Base-by-base conservation (phyloP, 768 basidiomycete genomes). In the Termitomyces titanicus region DNA sequence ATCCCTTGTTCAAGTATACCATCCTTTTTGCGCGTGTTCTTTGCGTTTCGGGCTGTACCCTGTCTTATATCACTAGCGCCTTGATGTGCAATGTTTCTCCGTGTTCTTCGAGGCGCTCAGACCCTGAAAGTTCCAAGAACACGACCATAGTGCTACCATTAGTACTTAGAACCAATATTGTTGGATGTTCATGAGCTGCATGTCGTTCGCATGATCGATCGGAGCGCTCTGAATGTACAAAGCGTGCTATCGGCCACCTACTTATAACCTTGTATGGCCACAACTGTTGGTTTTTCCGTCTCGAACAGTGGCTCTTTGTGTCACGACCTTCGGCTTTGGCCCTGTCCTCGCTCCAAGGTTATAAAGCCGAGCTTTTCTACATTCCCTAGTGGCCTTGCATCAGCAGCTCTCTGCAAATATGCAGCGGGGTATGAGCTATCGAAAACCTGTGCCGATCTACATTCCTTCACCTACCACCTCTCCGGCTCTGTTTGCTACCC, bases 371-470 rank as follows among this genome's bases (percentile, higher is more conserved):
- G 20, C 5, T 13, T 20, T 35, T n/a, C 34, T 22, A 13, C 5
- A 1, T 49, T 17, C 37, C 18, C 29, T 17, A 44, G 29, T 42
- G 20, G 38, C 29, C 42, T 50, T 44, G 22, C 20, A 48, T 17
- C 43, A 38, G 18, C n/a, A 18, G 8, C 51, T 22, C 44, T 17
- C 46, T 17, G 38, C 47, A 45, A 25, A 18, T 39, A 70, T 76
- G 72, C 70, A 66, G 52, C 73, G 72, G 44, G 68, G 69, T 62
- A 81, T 81, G 79, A 85, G 82, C 67, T 84, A 86, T 67, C 77
- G 87, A 51, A 89, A 89, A 66, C 88, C 88, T 31, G 86, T 81
- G 38, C 88, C 88, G 3, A 69, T 70, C 50, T 88, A 82, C 68
- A 74, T 86, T 42, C 86, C 86, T 33, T 85, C 86, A 12, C 82